phyloP scores from a whole-genome alignment of 345 rosid species.

The Durio zibethinus region DNA sequence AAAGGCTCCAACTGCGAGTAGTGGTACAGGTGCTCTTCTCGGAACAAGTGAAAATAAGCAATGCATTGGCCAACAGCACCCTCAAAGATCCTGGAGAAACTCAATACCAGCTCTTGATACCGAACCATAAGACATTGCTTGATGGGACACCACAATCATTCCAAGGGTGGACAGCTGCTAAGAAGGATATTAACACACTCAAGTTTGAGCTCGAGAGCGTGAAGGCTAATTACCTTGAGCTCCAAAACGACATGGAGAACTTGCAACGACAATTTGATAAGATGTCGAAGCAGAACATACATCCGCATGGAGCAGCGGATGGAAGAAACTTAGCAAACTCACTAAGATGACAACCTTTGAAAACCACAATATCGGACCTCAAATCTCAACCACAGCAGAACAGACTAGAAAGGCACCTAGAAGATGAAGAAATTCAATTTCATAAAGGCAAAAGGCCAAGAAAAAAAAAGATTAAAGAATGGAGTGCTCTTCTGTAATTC shows the following conservation, averaged over 20 bases:
- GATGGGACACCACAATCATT: constrained; percentile 89
- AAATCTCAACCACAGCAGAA: constrained; percentile 41
- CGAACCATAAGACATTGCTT: constrained; percentile 77
- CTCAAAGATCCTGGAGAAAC: constrained; percentile 61
- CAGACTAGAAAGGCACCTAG: constrained; percentile 68
- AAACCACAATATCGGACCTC: constrained; percentile 54
- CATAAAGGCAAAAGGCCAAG: constrained; percentile 28
- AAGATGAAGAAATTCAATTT: constrained; percentile 96
- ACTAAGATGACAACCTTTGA: constrained; percentile 64
- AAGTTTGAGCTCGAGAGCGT: constrained; percentile 84
- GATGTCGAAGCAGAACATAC: constrained; percentile 60
- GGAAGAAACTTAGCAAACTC: constrained; percentile 89
- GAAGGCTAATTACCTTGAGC: constrained; percentile 78
- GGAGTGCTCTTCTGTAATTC: background rate
- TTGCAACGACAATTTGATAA: constrained; percentile 85
- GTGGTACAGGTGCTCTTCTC: constrained; percentile 97
- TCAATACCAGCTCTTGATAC: constrained; percentile 65
- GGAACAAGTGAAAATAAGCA: constrained; percentile 89
- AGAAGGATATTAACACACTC: constrained; percentile 86
- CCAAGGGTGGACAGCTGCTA: constrained; percentile 91
- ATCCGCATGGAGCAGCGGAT: constrained; percentile 77
- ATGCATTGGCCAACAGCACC: constrained; percentile 63
- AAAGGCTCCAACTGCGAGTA: constrained; percentile 78
- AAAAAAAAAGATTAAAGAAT: background rate
- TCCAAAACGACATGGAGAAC: constrained; percentile 82